phyloP scores from a whole-genome alignment of 2,329 filamentous ascomycete genomes.

The Setomelanomma holmii region DNA sequence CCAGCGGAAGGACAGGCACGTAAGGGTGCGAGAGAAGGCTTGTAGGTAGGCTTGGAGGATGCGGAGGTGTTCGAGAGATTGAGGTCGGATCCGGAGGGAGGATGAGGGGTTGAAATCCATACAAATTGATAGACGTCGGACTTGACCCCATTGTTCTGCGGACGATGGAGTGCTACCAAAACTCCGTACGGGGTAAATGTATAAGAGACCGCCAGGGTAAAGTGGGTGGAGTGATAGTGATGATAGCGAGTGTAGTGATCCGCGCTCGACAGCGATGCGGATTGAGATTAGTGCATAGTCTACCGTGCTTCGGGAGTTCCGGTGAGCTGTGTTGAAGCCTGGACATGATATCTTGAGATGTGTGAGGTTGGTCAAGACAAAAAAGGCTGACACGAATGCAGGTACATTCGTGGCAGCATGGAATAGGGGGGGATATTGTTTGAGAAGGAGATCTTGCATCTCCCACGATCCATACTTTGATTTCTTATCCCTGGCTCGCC shows the following conservation, averaged over 20 bases:
- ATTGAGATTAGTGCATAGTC: conserved; percentile 90
- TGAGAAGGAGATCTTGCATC: conserved; percentile 80
- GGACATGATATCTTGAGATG: conserved; percentile 81
- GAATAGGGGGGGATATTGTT: conserved; percentile 88
- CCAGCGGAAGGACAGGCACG: conserved; percentile 80
- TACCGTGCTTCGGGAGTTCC: conserved; percentile 78
- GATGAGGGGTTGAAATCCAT: conserved; percentile 70
- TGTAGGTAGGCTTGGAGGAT: conserved; percentile 82
- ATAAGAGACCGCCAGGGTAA: conserved; percentile 77
- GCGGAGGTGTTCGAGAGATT: conserved; percentile 68
- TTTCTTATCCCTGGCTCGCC: conserved; percentile 61
- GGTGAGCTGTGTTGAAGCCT: conserved; percentile 69
- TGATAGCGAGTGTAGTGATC: conserved; percentile 68
- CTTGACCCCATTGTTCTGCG: conserved; percentile 76
- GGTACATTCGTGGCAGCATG: conserved; percentile 88
- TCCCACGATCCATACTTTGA: conserved; percentile 83
- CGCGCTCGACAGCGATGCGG: conserved; percentile 80
- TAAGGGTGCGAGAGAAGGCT: conserved; percentile 69
- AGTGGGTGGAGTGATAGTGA: conserved; percentile 76
- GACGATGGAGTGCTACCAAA: conserved; percentile 78
- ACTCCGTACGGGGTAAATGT: conserved; percentile 76
- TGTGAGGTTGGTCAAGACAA: conserved; percentile 70
- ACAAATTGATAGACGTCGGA: conserved; percentile 74
- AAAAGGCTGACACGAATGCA: conserved; percentile 79
- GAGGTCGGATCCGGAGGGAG: conserved; percentile 61